Evolutionary conservation across 2,329 filamentous ascomycete genomes (phyloP).

Genomic region (Aspergillus quadricinctus): DNA sequence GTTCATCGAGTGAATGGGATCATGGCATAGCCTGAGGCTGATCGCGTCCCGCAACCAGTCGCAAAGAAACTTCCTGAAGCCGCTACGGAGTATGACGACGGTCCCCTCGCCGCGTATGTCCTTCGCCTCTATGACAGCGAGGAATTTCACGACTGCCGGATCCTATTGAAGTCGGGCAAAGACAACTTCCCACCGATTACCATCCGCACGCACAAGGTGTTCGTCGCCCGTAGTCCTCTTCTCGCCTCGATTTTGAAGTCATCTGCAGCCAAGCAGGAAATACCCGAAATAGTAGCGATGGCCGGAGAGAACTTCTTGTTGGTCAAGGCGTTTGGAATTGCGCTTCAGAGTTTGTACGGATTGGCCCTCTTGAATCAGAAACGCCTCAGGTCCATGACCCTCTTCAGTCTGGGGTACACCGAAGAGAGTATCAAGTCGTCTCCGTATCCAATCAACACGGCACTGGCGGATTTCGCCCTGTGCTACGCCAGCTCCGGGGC

Average conservation of each 20-base stretch:
- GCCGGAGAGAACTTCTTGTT: conserved; percentile 21
- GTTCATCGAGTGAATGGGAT: not conserved
- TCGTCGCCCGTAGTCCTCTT: conserved; percentile 23
- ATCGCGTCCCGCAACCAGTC: not conserved
- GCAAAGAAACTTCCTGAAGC: not conserved
- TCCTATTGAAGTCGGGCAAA: conserved; percentile 17
- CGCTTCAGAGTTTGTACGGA: conserved; percentile 26
- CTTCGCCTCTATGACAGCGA: conserved; percentile 11
- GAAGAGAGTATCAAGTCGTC: conserved; percentile 1
- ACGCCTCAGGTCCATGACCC: conserved; percentile 13
- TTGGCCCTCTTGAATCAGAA: conserved; percentile 13
- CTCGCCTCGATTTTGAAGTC: conserved; percentile 16
- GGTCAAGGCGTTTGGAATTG: conserved; percentile 21
- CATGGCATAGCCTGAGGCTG: not conserved
- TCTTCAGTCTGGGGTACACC: conserved; percentile 11
- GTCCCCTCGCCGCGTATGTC: conserved; percentile 9
- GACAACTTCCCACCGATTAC: conserved; percentile 14
- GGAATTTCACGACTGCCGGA: conserved; percentile 16
- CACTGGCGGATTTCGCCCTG: conserved; percentile 25
- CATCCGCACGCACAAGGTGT: conserved; percentile 17
- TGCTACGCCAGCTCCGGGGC: conserved; percentile 29
- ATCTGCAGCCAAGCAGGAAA: not conserved
- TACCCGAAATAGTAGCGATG: conserved; percentile 10
- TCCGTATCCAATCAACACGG: conserved; percentile 13
- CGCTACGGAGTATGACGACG: not conserved